Evolutionary conservation across 1,284 basidiomycete species (phyloP).

Genomic region (Apiotrichum domesticum): DNA sequence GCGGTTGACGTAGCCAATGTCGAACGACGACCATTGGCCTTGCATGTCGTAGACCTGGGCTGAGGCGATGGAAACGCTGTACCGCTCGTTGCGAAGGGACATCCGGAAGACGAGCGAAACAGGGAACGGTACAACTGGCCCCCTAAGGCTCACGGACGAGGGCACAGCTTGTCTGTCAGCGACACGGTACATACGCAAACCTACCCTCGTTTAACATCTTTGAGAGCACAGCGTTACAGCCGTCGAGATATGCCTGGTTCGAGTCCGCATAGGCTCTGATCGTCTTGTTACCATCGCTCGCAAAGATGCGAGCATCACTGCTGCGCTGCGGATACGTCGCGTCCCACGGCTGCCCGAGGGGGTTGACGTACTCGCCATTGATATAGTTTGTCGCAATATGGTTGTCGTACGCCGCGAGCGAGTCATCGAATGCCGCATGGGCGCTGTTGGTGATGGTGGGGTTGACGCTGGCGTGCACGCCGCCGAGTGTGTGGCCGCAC

Average conservation of each 20-base stretch:
- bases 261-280: conserved; percentile 8
- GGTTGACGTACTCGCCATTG: conserved; percentile 10
- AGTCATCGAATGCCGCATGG: conserved; percentile 9
- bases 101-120: conserved; percentile 7
- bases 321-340: conserved; percentile 2
- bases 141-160: conserved; percentile 5
- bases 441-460: conserved; percentile 5
- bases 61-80: conserved; percentile 5
- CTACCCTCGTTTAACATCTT: conserved; percentile 13
- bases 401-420: conserved; percentile 13
- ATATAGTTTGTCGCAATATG: conserved; percentile 8
- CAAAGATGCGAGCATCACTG: conserved; percentile 13
- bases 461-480: conserved; percentile 14
- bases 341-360: conserved; percentile 15
- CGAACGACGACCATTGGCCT: conserved; percentile 11
- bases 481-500: conserved; percentile 20
- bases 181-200: neutral
- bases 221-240: conserved; percentile 7
- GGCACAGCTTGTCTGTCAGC: conserved; percentile 8
- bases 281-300: conserved; percentile 16
- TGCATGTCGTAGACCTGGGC: conserved; percentile 13
- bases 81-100: conserved; percentile 6
- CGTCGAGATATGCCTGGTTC: conserved; percentile 4
- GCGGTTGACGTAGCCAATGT: conserved; percentile 9
- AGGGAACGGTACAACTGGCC: conserved; percentile 13